Evolutionary conservation across 441 rosid genomes (phyloP), one percentile per base, ranked within the genome.

Genomic region (Gossypium schwendimanii): DNA sequence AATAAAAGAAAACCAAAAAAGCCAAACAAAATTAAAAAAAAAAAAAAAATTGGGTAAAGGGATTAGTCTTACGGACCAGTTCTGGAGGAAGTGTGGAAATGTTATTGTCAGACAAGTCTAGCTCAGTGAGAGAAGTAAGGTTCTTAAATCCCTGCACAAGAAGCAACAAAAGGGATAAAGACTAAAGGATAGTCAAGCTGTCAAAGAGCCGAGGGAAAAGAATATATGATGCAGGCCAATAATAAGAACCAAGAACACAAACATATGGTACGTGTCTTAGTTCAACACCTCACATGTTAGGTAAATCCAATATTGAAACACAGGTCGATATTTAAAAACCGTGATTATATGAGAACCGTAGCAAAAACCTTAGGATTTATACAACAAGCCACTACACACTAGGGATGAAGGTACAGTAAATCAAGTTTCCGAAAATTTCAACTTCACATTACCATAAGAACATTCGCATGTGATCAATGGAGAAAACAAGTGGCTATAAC

Each of bases 71-170:
- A 2, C 86, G 72, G 63, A 90, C 98, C 84, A 92, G 86, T 78
- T 92, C 90, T 47, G 91, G 83, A 15, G 97, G 94, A 72, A 94
- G 94, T 45, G 87, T 77, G n/a, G 97, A 82, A 80, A 94, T 88
- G 82, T 83, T 85, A 81, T 94, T 94, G 92, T 92, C 93, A 58
- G 97, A 88, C 78, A 94, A 70, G 81, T 91, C 92, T 76, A 94
- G 85, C 83, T 86, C 91, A 15, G 87, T 82, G 62, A 94, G 96
- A 77, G 88, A 85, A 60, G 89, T 77, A 66, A 90, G 81, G 78
- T 74, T 81, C 80, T 86, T 88, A 70, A 94, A 60, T 41, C 86
- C 90, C 98, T 94, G 92, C 79, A 79, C 41, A 28, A 36, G 73
- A 44, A 52, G 39, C 63, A 61, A 45, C 31, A 14, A 44, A 65